phyloP scores from a whole-genome alignment of 2,329 filamentous ascomycete genomes.

The Sarocladium brachiariae region DNA sequence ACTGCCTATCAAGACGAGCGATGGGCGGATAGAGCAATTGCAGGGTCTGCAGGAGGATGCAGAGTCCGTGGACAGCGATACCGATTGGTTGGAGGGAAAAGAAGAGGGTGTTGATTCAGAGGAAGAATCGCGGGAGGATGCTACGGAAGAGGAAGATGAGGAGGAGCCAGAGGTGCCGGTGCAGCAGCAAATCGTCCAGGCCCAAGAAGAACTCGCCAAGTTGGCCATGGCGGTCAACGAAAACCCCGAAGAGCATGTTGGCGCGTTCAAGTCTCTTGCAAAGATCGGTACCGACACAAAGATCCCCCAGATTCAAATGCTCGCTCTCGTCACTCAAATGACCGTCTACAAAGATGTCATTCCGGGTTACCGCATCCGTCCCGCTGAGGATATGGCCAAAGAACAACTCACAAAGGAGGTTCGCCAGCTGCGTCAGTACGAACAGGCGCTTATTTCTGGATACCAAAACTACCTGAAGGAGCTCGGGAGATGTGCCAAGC shows the following conservation, averaged over 20 bases:
- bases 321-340: conserved; percentile 79
- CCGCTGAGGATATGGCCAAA: conserved; percentile 64
- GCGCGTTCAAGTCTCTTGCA: conserved; percentile 69
- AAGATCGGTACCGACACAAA: conserved; percentile 60
- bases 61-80: conserved; percentile 51
- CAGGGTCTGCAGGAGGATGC: conserved; percentile 50
- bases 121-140: conserved; percentile 34
- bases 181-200: conserved; percentile 72
- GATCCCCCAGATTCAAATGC: conserved; percentile 71
- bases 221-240: conserved; percentile 79
- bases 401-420: conserved; percentile 91
- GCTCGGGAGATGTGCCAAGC: conserved; percentile 60
- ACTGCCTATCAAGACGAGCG: conserved; percentile 79
- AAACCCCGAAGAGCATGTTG: conserved; percentile 83
- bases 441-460: conserved; percentile 76
- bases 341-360: conserved; percentile 94
- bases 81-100: conserved; percentile 57
- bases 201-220: conserved; percentile 87
- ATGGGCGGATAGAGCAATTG: conserved; percentile 62
- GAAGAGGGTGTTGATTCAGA: conserved; percentile 44
- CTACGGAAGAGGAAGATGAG: conserved; percentile 37
- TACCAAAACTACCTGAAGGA: conserved; percentile 82
- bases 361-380: conserved; percentile 89
- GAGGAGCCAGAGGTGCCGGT: conserved; percentile 61
- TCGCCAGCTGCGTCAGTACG: conserved; percentile 71